Conservation (phyloP, 2,329 filamentous ascomycete species). For the Tolypocladium paradoxum region DNA sequence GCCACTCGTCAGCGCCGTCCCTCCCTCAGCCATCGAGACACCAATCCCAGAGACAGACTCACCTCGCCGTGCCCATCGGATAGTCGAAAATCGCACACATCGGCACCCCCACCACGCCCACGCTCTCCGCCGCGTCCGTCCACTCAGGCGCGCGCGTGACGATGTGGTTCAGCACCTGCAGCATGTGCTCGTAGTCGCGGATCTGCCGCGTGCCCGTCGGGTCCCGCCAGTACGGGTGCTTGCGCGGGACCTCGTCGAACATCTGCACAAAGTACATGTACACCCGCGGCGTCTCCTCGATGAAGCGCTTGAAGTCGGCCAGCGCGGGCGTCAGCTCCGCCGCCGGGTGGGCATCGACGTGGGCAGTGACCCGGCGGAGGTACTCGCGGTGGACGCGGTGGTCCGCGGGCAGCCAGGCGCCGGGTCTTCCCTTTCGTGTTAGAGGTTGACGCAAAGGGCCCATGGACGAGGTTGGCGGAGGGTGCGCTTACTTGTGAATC, state of each 20-base stretch:
- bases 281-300: conserved; percentile 51
- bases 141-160: conserved; percentile 39
- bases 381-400: conserved; percentile 51
- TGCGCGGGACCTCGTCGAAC: conserved; percentile 56
- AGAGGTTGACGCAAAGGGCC: neutral
- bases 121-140: conserved; percentile 39
- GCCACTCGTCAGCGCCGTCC: conserved; percentile 4
- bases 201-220: conserved; percentile 53
- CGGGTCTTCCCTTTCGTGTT: conserved; percentile 25
- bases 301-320: conserved; percentile 53
- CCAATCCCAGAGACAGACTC: conserved; percentile 2
- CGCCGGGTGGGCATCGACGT: conserved; percentile 38
- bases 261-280: conserved; percentile 58
- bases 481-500: conserved; percentile 29
- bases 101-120: conserved; percentile 43
- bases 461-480: neutral
- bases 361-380: conserved; percentile 44
- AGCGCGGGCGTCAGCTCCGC: conserved; percentile 48
- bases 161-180: conserved; percentile 53
- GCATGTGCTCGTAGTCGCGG: conserved; percentile 55
- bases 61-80: conserved; percentile 43
- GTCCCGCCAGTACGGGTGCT: conserved; percentile 48
- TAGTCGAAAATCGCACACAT: conserved; percentile 44
- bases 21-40: neutral
- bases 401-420: conserved; percentile 54